Percentiles rank a stretch among this genome's conserved stretches.
Evolutionary conservation across 2,329 filamentous ascomycete species (phyloP).

Genomic region (Akanthomyces lecanii): DNA sequence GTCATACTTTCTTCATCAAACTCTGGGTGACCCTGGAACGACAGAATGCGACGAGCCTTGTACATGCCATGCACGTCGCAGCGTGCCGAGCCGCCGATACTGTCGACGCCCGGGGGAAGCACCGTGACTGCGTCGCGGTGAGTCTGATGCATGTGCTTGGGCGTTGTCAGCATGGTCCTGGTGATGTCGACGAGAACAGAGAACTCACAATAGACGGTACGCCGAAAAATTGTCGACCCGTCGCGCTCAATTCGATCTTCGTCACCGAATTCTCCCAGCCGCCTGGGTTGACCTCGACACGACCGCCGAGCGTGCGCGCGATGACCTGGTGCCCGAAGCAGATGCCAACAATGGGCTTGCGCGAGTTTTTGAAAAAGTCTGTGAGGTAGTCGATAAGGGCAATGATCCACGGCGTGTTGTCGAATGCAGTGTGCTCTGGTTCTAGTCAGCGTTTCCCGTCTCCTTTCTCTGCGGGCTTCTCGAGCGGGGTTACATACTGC

Average conservation of each 20-base stretch:
- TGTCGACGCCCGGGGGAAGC: slow-evolving; percentile 35
- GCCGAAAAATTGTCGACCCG: slow-evolving; percentile 38
- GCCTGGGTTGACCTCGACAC: slow-evolving; percentile 34
- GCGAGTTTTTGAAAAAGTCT: slow-evolving; percentile 27
- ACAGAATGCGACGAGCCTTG: slow-evolving; percentile 34
- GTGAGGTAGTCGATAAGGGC: slow-evolving; percentile 37
- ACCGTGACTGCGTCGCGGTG: slow-evolving; percentile 42
- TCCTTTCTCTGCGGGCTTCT: no score
- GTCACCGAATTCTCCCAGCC: slow-evolving; percentile 45
- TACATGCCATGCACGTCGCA: slow-evolving; percentile 44
- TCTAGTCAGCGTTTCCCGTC: neutral
- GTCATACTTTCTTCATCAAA: slow-evolving; percentile 39
- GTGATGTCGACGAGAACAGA: neutral
- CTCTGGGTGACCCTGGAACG: slow-evolving; percentile 47
- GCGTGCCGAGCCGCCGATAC: slow-evolving; percentile 37
- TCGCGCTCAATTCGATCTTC: slow-evolving; percentile 35
- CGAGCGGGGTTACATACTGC: slow-evolving; percentile 24
- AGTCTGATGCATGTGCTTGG: slow-evolving; percentile 42
- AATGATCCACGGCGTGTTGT: slow-evolving; percentile 42
- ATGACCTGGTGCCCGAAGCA: slow-evolving; percentile 49
- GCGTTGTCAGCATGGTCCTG: neutral
- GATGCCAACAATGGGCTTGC: slow-evolving; percentile 38
- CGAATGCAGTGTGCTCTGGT: slow-evolving; percentile 37
- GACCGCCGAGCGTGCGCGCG: slow-evolving; percentile 37
- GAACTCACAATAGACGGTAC: slow-evolving; percentile 31